Percentiles rank a stretch among this genome's conserved stretches.
These are phyloP conservation scores for Globisporangium acanthophoron DNA, from an alignment of 352 stramenopile species.

Conservation along the genomic window DNA sequence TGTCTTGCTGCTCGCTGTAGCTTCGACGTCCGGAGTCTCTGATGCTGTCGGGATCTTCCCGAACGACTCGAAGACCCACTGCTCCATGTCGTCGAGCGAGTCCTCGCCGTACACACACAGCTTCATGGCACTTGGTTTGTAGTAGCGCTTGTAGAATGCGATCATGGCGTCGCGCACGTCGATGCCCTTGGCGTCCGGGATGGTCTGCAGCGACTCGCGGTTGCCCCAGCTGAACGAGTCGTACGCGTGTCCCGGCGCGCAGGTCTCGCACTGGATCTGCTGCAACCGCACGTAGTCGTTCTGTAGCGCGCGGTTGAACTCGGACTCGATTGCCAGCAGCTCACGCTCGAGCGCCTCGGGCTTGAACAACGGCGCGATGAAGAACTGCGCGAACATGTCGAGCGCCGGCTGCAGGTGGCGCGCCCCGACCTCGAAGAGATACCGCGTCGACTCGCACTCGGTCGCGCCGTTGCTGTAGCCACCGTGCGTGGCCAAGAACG, in stretches of 20 bases:
- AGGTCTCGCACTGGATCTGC: slow-evolving; percentile 68
- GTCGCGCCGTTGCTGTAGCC: slow-evolving; percentile 90
- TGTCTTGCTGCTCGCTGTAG: not conserved
- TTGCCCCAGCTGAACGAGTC: slow-evolving; percentile 82
- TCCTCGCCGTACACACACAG: slow-evolving; percentile 66
- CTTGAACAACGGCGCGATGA: slow-evolving; percentile 81
- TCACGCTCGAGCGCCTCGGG: slow-evolving; percentile 74
- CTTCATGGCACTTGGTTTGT: slow-evolving; percentile 64
- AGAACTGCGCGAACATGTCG: slow-evolving; percentile 92
- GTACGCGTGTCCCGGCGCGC: slow-evolving; percentile 48
- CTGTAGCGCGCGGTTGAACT: slow-evolving; percentile 69
- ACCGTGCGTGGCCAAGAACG: slow-evolving; percentile 80
- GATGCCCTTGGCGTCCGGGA: slow-evolving; percentile 27
- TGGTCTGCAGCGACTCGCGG: slow-evolving; percentile 35
- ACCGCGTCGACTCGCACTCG: slow-evolving; percentile 88
- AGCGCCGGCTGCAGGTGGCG: slow-evolving; percentile 46
- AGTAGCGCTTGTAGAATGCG: slow-evolving; percentile 50
- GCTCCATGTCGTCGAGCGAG: slow-evolving; percentile 47
- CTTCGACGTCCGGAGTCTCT: not conserved
- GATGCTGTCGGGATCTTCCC: slow-evolving; percentile 21
- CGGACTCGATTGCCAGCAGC: slow-evolving; percentile 76
- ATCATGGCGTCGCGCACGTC: slow-evolving; percentile 50
- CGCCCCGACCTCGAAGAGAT: slow-evolving; percentile 84
- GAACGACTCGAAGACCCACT: slow-evolving; percentile 52
- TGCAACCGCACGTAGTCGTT: slow-evolving; percentile 59